Evolutionary conservation across 805 yeast genomes (phyloP), one percentile per base, ranked within the genome.

Genomic region (Myxozyma neotropica): DNA sequence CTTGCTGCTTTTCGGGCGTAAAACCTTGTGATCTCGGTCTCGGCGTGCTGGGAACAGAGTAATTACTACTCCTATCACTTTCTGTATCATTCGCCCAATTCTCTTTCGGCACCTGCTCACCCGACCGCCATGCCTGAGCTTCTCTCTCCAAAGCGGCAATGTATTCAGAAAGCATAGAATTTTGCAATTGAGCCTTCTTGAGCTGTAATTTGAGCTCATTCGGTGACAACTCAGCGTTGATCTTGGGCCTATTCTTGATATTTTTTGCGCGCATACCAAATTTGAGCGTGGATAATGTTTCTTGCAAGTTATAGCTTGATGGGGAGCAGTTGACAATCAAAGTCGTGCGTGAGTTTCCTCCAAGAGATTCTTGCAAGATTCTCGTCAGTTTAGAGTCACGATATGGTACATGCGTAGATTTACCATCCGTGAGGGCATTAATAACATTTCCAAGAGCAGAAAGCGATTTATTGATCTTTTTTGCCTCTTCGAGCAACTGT

Each of bases 361-460:
- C 94, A 23, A 89, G 74, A 0, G 93, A 84, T 65, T 87, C 91
- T 69, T 87, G 92, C 35, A 89, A 73, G 13, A 90, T 83, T 61
- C 93, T 77, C 0, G 96, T 88, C 53, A 89, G 77, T 66, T 87
- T 87, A 1, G 95, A 87, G 67, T 88, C 93, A 57, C 92, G 77
- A 65, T 87, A 89, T 0, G 94, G 91, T 8, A 86, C 75, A 67
- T 87, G 89, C 2, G 81, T 77, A 1, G 85, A 77, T 62, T 80
- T 81, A 0, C 84, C 82, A 65, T 87, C 92, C 0, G 95, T 86
- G 48, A 92, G 79, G 0, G 90, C 82, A 67, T 88, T 83, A 43
- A 91, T 89, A 15, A 90, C 95, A 71, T 85, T 84, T 2, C 96
- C 96, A 57, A 91, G 76, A 0, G 91, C 81, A 4, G 90, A 83